Base-by-base conservation (phyloP, 345 rosid genomes). In the Eucalyptus caleyi region DNA sequence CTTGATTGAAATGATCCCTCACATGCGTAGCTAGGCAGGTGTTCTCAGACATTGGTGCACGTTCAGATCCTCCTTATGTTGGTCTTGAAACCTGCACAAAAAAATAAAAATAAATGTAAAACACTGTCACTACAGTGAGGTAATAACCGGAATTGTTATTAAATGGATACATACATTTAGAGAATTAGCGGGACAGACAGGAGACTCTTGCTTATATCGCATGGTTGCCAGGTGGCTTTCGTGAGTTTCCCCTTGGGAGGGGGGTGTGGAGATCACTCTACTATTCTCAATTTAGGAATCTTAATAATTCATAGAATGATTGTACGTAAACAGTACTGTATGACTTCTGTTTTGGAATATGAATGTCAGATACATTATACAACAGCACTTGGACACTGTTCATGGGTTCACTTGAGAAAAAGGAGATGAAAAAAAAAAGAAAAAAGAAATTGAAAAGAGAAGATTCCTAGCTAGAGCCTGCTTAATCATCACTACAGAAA, bases 41-140 rank as follows among this genome's bases (percentile, higher is more conserved):
- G 47, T 40, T 77, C 85, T 24, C 47, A 77, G 47, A 21, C 89
- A 89, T 88, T 89, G 88, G 62, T 91, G 90, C 86, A 86, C 32
- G 50, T 87, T 88, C 89, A 59, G 83, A 81, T 89, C 94, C 93
- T 92, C 88, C 90, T 94, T 92, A 96, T 91, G 95, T 92, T 89
- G 93, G 90, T 94, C 96, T 96, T 87, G 97, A 93, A 94, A 97
- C 97, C 99, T 96, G 97, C 59, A 53, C 59, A 21, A 69, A 92
- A 90, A 21, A 50, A 90, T 62, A 82, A 32, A n/a, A 69, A 45
- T 69, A 15, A 27, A 26, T 59, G 80, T 87, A 40, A 59, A 37
- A 59, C 37, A 87, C 23, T 16, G 81, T 30, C 32, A 26, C 18
- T 54, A 24, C 32, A 40, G 30, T 77, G 47, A 37, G 85, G 85